These are phyloP conservation scores for Solanum chilense DNA, from an alignment of 257 asterid species.

Conservation along the genomic window DNA sequence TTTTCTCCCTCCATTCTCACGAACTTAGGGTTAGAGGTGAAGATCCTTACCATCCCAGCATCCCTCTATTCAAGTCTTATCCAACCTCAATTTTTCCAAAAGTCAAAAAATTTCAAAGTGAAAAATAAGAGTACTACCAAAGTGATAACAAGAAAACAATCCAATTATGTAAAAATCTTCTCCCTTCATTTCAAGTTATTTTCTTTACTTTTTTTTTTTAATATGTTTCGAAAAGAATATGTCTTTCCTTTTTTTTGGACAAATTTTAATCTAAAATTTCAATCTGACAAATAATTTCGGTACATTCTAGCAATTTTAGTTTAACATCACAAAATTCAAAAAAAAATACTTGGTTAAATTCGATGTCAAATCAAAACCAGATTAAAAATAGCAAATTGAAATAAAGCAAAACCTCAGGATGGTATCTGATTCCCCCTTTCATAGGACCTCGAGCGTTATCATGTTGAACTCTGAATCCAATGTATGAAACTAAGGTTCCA, in stretches of 20 bases:
- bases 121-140: not conserved
- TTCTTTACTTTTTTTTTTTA: not conserved
- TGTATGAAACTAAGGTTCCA: slow-evolving; percentile 71
- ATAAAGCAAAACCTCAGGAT: slow-evolving; percentile 53
- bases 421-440: slow-evolving; percentile 99
- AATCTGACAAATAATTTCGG: too few species aligned
- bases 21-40: too few species aligned
- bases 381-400: not conserved
- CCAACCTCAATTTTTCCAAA: not conserved
- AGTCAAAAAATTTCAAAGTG: not conserved
- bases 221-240: not conserved
- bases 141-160: not conserved
- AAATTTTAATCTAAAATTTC: too few species aligned
- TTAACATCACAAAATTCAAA: too few species aligned
- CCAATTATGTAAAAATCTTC: not conserved
- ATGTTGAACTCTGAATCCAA: slow-evolving; percentile 92
- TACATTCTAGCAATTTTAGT: not conserved
- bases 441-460: slow-evolving; percentile 96
- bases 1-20: too few species aligned
- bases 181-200: not conserved
- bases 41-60: not conserved
- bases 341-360: not conserved
- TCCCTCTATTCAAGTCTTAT: not conserved
- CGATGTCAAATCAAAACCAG: not conserved
- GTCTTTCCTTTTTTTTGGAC: not conserved